These are phyloP conservation scores for Dactylellina cionopaga DNA, from an alignment of 2,329 filamentous ascomycete genomes.

Conservation along the genomic window DNA sequence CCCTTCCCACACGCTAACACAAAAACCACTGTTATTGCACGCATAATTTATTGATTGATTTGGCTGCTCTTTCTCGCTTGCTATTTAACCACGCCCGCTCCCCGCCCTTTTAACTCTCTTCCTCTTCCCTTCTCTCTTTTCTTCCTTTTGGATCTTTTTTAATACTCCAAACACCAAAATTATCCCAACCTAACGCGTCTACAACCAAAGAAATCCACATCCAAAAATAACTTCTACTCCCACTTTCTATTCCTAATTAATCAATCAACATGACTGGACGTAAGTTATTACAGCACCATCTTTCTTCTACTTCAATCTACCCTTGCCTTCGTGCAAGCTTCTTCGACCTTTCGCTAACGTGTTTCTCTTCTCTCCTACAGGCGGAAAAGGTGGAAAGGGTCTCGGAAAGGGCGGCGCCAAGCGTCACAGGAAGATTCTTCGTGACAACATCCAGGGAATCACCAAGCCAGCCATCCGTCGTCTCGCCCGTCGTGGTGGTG, in stretches of 20 bases:
- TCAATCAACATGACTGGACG: conserved; percentile 52
- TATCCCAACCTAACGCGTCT: conserved; percentile 28
- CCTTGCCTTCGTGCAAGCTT: conserved; percentile 2
- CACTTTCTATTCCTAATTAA: conserved; percentile 4
- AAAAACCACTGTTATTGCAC: background rate
- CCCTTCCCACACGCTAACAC: background rate
- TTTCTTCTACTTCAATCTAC: background rate
- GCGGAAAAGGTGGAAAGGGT: conserved; percentile 95
- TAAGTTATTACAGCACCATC: conserved; percentile 31
- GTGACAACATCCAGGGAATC: conserved; percentile 99
- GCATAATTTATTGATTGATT: conserved; percentile 18
- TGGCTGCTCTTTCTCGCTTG: conserved; percentile 44
- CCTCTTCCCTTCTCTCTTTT: background rate
- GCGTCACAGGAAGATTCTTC: conserved; percentile 98
- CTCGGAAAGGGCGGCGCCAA: conserved; percentile 98
- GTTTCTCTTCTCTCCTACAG: conserved; percentile 64
- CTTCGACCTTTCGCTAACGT: conserved; percentile 62
- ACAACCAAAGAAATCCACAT: background rate
- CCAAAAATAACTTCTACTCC: conserved; percentile 36
- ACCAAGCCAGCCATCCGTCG: conserved; percentile 98
- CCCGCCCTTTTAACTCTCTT: conserved; percentile 25
- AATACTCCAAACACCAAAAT: conserved; percentile 9
- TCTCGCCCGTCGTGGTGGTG: conserved; percentile 98
- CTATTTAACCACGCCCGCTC: conserved; percentile 41
- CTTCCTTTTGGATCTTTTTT: conserved; percentile 11